These are phyloP conservation scores for Penicillium angulare DNA, from an alignment of 495 filamentous ascomycete species.

Conservation along the genomic window DNA sequence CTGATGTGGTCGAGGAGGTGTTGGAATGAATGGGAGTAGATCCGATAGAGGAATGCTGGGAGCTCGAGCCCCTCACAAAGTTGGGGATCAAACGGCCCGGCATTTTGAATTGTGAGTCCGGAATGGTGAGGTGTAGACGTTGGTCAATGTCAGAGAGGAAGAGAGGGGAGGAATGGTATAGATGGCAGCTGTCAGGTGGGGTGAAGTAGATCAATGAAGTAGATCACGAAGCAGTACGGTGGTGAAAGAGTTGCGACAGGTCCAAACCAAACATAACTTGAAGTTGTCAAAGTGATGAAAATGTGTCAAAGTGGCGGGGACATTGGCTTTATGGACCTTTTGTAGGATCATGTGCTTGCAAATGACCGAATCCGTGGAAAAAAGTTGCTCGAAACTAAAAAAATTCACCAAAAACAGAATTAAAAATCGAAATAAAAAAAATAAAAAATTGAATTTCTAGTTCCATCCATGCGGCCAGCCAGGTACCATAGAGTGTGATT, in stretches of 20 bases:
- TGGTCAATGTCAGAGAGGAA: neutral
- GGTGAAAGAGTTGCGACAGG: conserved; percentile 23
- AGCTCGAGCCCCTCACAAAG: conserved; percentile 42
- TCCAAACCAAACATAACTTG: conserved; percentile 29
- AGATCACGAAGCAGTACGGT: conserved; percentile 30
- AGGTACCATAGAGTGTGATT: conserved; percentile 16
- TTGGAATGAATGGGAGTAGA: conserved; percentile 41
- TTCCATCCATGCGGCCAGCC: conserved; percentile 14
- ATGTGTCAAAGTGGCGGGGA: too few relatives aligned
- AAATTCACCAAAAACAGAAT: neutral
- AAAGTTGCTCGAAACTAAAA: neutral
- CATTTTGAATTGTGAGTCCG: conserved; percentile 26
- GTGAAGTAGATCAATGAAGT: too few relatives aligned
- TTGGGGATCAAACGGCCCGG: conserved; percentile 48
- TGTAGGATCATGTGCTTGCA: conserved; percentile 24
- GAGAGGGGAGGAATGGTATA: neutral
- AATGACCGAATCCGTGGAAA: conserved; percentile 29
- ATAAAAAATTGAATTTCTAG: conserved; percentile 5
- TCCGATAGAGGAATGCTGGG: conserved; percentile 31
- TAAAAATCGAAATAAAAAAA: neutral
- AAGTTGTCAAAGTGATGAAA: neutral
- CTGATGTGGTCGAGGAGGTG: conserved; percentile 41
- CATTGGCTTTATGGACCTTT: conserved; percentile 20
- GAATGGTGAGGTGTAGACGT: neutral
- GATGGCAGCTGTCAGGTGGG: neutral